Conservation (phyloP, 1,284 basidiomycete species). For the Pascua guehoae region DNA sequence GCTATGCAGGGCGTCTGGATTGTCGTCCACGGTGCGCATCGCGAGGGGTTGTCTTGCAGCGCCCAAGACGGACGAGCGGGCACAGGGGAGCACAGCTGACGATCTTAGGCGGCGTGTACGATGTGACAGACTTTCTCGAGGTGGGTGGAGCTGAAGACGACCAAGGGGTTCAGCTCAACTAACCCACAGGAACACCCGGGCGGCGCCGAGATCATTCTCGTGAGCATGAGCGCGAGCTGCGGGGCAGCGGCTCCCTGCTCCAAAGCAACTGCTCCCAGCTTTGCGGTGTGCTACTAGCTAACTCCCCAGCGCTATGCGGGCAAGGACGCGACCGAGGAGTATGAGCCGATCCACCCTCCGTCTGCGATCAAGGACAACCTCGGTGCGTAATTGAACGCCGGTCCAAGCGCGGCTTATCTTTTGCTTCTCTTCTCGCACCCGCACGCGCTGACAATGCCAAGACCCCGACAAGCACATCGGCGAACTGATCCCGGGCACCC, state of each 20-base stretch:
- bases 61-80: not conserved
- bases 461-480: slow-evolving; percentile 55
- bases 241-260: no score
- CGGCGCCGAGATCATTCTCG: slow-evolving; percentile 60
- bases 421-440: not conserved
- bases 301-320: slow-evolving; percentile 62
- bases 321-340: slow-evolving; percentile 73
- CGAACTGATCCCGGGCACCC: slow-evolving; percentile 61
- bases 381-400: slow-evolving; percentile 47
- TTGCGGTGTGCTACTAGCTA: no score
- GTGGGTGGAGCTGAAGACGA: slow-evolving; percentile 53
- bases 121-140: slow-evolving; percentile 68
- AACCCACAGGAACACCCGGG: slow-evolving; percentile 59
- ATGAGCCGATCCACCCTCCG: slow-evolving; percentile 82
- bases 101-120: slow-evolving; percentile 61
- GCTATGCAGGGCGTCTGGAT: slow-evolving; percentile 73
- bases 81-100: slow-evolving; percentile 1
- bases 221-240: no score
- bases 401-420: slow-evolving; percentile 5
- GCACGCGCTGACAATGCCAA: slow-evolving; percentile 5
- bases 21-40: slow-evolving; percentile 68
- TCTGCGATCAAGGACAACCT: slow-evolving; percentile 80
- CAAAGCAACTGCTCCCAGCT: no score
- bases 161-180: not conserved
- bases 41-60: not conserved